phyloP scores from a whole-genome alignment of 768 basidiomycete genomes.

The Boletus rubropictus region DNA sequence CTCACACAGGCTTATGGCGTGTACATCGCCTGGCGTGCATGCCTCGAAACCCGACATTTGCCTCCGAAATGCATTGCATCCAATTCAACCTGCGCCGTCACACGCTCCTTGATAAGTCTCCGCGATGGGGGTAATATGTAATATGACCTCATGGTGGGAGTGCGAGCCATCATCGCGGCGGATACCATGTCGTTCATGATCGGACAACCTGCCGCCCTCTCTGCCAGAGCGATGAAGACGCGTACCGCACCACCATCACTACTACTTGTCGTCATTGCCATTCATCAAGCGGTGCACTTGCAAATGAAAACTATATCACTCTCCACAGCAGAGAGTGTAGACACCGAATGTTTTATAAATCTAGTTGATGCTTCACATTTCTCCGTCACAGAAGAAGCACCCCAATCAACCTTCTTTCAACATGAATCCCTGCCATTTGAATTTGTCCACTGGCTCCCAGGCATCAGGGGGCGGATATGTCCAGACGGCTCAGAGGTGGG shows the following conservation, averaged over 20 bases:
- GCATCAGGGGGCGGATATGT: not conserved
- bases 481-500: conserved; percentile 13
- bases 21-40: conserved; percentile 22
- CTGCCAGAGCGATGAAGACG: conserved; percentile 20
- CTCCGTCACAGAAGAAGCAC: conserved; percentile 21
- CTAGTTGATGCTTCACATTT: conserved; percentile 10
- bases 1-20: conserved; percentile 16
- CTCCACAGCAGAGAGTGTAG: conserved; percentile 12
- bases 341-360: conserved; percentile 19
- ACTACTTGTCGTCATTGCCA: conserved; percentile 22
- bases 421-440: conserved; percentile 16
- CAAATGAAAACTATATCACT: conserved; percentile 19
- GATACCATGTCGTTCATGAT: conserved; percentile 19
- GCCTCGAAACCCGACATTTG: conserved; percentile 12
- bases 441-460: conserved; percentile 2
- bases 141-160: conserved; percentile 21
- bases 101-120: conserved; percentile 18
- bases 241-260: conserved; percentile 20
- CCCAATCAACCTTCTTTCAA: conserved; percentile 12
- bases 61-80: conserved; percentile 15
- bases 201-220: conserved; percentile 17
- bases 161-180: conserved; percentile 21
- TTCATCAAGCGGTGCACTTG: conserved; percentile 16
- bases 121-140: conserved; percentile 26
- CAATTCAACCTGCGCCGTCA: conserved; percentile 19